Base-by-base conservation (phyloP, 176 grass and related monocot species). In the Oryza glaberrima region DNA sequence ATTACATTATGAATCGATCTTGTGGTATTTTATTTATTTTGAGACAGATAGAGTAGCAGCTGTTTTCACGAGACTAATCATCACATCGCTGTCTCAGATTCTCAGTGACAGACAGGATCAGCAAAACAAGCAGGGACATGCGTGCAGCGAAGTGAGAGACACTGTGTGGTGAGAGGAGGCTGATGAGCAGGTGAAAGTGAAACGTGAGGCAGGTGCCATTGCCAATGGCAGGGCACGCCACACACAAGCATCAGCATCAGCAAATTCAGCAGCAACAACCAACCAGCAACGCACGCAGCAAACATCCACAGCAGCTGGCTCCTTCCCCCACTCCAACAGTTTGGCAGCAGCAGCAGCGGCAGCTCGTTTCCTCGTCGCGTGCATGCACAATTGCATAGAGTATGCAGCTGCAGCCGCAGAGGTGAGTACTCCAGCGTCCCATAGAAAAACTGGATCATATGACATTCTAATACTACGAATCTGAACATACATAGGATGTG, bases 121-220 rank as follows among this genome's bases (percentile, higher is more conserved):
- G 58, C 58, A 23, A 63, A 20, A 7, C 52, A 58, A 20, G 52
- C 52, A 58, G 52, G 52, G 15, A 6, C 17, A 8, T 20, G 49
- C 52, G 2, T 32, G 6, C 35, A 32, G 5, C 20, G 52, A 15
- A 52, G 49, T 52, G 49, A 52, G 8, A 40, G 6, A 40, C 5
- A 40, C 38, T 40, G 35, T 35, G 34, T 36, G 35, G 35, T 36
- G 35, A 36, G 35, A 36, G 35, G 35, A 36, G 35, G 35, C 5
- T 36, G 35, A 36, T 36, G 35, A 32, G 30, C 30, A 32, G 4
- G 35, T 36, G 35, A 6, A 38, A 38, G 36, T 20, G 66, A 23
- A 65, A 49, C 17, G 81, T 30, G 36, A 54, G 67, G 46, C 81
- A 73, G 81, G 58, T 75, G 86, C 79, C 75, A 66, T 75, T 75